Base-by-base conservation (phyloP, 164 flowering plant species). In the Piper longum region DNA sequence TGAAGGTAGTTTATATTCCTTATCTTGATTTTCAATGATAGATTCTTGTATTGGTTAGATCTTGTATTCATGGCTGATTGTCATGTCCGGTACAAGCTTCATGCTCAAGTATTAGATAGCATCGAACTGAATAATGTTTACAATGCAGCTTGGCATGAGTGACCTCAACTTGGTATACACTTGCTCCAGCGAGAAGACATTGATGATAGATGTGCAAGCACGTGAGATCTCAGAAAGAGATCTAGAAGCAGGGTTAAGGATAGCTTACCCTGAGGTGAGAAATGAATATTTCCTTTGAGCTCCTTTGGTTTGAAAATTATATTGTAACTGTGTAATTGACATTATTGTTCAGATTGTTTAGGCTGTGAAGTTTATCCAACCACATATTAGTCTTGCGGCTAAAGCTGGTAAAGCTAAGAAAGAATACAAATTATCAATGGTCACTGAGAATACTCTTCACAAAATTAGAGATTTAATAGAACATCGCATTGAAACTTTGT, bases 91-190 rank as follows among this genome's bases (percentile, higher is more conserved):
- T 56, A 7, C 11, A 56, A 16, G 59, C 59, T 16, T n/a, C 16
- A 16, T 17, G 3, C 4, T 3, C 16, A 17, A 17, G 16, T 48
- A 0, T 48, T 48, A 48, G 48, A 44, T 48, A 14, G 14, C 52
- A 48, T 48, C 3, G 14, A 14, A 48, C 52, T 48, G 14, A 48
- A 14, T 48, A 9, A 48, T 9, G 52, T 56, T 45, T 69, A 19
- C 66, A 48, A 58, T 77, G 79, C 88, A 93, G 97, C 96, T 93
- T 65, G 77, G 70, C 67, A 67, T 83, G 63, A 88, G 99, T 64
- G 99, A 93, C 74, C 95, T 93, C 66, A 93, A 90, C 80, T 76
- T 93, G 78, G 81, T 90, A 36, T 93, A 93, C 80, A 95, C 99
- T 40, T 88, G 99, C 79, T 88, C 96, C 64, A 85, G 66, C 64